phyloP scores from a whole-genome alignment of 345 rosid species.

The Raphanus raphanistrum region DNA sequence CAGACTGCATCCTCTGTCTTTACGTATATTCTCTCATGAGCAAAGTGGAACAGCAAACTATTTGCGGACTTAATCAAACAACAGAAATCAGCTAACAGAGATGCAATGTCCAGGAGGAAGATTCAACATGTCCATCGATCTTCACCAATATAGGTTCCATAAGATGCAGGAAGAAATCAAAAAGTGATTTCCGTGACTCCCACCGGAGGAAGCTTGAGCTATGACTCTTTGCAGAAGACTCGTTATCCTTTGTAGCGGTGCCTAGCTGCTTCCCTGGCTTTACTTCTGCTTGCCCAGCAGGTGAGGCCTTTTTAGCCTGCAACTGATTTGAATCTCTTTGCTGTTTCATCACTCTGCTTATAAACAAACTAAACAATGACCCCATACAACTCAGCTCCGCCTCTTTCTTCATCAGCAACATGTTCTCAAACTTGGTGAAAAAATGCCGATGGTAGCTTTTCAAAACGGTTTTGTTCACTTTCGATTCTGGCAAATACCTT shows the following conservation, averaged over 20 bases:
- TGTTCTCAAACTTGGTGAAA: constrained; percentile 58
- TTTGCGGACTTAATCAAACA: constrained; percentile 58
- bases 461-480: constrained; percentile 43
- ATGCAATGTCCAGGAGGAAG: constrained; percentile 42
- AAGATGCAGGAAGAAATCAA: constrained; percentile 76
- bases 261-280: constrained; percentile 29
- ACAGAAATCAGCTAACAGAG: constrained; percentile 46
- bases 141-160: constrained; percentile 71
- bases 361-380: constrained; percentile 61
- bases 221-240: constrained; percentile 41
- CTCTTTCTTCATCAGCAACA: constrained; percentile 49
- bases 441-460: constrained; percentile 85
- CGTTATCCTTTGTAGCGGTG: constrained; percentile 30
- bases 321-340: constrained; percentile 46
- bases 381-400: constrained; percentile 57
- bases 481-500: constrained; percentile 50
- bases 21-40: constrained; percentile 53
- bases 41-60: constrained; percentile 53
- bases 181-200: constrained; percentile 67
- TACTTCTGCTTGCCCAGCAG: constrained; percentile 36
- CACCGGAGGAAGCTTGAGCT: constrained; percentile 48
- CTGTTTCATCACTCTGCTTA: constrained; percentile 57
- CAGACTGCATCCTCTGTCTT: constrained; percentile 77
- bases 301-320: constrained; percentile 44
- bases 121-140: constrained; percentile 51